Base-by-base conservation (phyloP, 768 basidiomycete species). In the Pulveroboletus sp. region DNA sequence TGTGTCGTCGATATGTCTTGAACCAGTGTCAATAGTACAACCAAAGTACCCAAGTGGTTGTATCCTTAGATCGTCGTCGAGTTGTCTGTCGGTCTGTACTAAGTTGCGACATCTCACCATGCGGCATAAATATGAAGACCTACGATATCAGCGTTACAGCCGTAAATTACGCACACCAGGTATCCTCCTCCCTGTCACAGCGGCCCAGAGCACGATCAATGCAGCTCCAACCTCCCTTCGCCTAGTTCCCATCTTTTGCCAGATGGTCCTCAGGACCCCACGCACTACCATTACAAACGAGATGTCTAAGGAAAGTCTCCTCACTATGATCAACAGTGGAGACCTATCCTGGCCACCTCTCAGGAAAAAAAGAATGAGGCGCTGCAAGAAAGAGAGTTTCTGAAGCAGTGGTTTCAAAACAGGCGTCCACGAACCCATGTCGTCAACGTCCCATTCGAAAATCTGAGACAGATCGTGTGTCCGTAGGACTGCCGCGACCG, bases 1-100 rank as follows among this genome's bases (percentile, higher is more conserved):
- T 94, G 93, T 57, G 89, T 99, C 10, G 89, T 97, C 37, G 84
- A 95, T 68, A 94, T 97, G 93, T 65, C 75, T 50, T 81, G 61
- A 76, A 30, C 26, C 5, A 8, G 20, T 17, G 41, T 31, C 27
- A 19, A 9, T 17, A 43, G 47, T 16, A 39, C 20, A 37, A 27
- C 13, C 13, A 2, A 26, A 40, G 24, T 29, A 32, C 38, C n/a
- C 3, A 39, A 47, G 20, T 40, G 47, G 35, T 39, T 56, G 56
- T 54, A 43, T 49, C 20, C 3, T 43, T 36, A 24, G 19, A 26
- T 3, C 32, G 19, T 42, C 6, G 22, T 27, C 14, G 10, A 17
- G 12, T 20, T 35, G 38, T 14, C 19, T 30, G 43, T n/a, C n/a
- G n/a, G n/a, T n/a, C n/a, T n/a, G n/a, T n/a, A n/a, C n/a, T n/a